A percentile compares a stretch with the other conserved stretches of the same genome.
Evolutionary conservation across 306 rosid genomes (phyloP).

Genomic region (Cajanus cajan): DNA sequence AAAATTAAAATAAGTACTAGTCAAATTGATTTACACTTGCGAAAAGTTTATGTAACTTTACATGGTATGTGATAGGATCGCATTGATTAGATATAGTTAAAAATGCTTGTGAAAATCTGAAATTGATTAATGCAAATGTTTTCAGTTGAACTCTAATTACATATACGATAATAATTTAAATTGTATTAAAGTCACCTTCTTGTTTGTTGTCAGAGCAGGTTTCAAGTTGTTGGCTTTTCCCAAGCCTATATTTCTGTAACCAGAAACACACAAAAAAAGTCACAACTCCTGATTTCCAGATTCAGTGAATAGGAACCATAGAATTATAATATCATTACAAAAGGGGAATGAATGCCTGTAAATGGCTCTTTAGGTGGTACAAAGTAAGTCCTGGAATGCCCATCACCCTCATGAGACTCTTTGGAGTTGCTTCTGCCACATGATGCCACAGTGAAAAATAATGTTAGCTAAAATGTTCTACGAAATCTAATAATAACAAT

Average conservation of each 20-base stretch:
- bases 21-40: no score
- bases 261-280: conserved; percentile 24
- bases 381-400: conserved; percentile 88
- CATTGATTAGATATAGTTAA: no score
- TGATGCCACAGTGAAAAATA: conserved; percentile 22
- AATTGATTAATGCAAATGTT: no score
- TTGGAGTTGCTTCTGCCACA: conserved; percentile 93
- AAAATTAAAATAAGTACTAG: no score
- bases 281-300: conserved; percentile 11
- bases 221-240: conserved; percentile 70
- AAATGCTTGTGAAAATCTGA: no score
- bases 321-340: conserved; percentile 22
- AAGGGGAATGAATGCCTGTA: conserved; percentile 61
- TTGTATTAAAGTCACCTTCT: conserved; percentile 73
- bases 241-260: conserved; percentile 82
- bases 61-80: no score
- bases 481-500: neutral
- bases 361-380: conserved; percentile 98
- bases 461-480: neutral
- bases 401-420: conserved; percentile 88
- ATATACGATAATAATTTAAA: no score
- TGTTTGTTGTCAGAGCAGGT: conserved; percentile 51
- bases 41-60: no score
- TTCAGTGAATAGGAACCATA: neutral
- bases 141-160: neutral